Evolutionary conservation across 140 eudicot genomes (phyloP).

Genomic region (Senecio squalidus): DNA sequence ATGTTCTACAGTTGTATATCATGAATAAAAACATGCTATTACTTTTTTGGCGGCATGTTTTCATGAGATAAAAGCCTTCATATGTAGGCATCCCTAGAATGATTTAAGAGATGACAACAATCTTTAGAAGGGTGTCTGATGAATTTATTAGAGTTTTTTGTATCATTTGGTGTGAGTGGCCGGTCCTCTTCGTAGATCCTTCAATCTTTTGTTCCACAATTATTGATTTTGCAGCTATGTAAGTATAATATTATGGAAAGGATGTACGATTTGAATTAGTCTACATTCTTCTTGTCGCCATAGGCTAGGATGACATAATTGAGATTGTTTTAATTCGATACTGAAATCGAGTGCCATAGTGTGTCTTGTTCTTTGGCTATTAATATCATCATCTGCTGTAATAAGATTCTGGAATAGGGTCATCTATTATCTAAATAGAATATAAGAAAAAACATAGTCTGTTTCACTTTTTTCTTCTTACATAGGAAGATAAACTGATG

Average conservation of each 20-base stretch:
- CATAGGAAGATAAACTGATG: neutral
- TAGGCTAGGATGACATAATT: no score
- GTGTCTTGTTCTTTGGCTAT: neutral
- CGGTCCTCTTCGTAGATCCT: no score
- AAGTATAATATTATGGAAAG: no score
- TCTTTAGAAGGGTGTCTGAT: neutral
- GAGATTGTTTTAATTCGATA: no score
- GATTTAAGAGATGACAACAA: neutral
- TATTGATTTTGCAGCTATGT: no score
- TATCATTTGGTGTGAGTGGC: neutral
- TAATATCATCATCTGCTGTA: neutral
- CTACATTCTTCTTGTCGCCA: neutral
- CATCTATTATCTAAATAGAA: neutral
- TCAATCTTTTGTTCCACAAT: no score
- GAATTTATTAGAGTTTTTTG: neutral
- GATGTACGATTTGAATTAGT: no score
- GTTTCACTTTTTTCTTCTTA: neutral
- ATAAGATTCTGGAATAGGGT: neutral
- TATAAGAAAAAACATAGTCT: neutral
- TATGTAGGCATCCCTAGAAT: neutral
- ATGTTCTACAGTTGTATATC: neutral
- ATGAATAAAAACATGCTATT: neutral
- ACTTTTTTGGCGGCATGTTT: neutral
- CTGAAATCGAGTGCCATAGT: neutral
- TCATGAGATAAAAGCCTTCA: neutral